Conservation (phyloP, 495 filamentous ascomycete genomes). For the Choiromyces venosus region DNA sequence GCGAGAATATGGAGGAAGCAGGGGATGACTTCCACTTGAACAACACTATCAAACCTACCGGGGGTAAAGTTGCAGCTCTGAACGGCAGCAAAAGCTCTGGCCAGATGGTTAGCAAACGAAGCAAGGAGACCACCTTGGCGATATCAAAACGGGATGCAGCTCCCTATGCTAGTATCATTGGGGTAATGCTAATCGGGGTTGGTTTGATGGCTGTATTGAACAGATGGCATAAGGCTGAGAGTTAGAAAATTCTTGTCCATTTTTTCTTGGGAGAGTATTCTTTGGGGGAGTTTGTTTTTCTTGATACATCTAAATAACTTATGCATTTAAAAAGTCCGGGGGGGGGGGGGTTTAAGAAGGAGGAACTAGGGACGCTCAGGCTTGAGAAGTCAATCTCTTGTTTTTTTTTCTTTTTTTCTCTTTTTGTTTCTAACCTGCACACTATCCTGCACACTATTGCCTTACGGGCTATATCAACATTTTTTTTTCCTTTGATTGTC, state of each 20-base stretch:
- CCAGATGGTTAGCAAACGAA: slow-evolving; percentile 12
- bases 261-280: slow-evolving; percentile 22
- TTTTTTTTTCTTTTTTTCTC: slow-evolving; percentile 36
- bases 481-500: slow-evolving; percentile 23
- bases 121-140: slow-evolving; percentile 23
- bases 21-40: slow-evolving; percentile 5
- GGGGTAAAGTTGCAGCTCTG: slow-evolving; percentile 11
- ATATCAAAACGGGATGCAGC: slow-evolving; percentile 51
- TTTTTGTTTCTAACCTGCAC: slow-evolving; percentile 22
- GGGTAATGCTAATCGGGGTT: slow-evolving; percentile 83
- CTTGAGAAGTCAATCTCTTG: slow-evolving; percentile 18
- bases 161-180: slow-evolving; percentile 81
- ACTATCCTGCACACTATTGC: slow-evolving; percentile 13
- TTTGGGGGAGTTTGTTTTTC: slow-evolving; percentile 28
- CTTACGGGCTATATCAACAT: slow-evolving; percentile 7
- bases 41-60: slow-evolving; percentile 27
- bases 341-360: slow-evolving; percentile 29
- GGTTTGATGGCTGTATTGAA: slow-evolving; percentile 94
- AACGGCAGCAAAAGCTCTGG: slow-evolving; percentile 19
- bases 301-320: slow-evolving; percentile 31
- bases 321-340: slow-evolving; percentile 37
- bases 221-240: slow-evolving; percentile 54
- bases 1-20: slow-evolving; percentile 13
- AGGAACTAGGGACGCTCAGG: slow-evolving; percentile 29
- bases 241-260: slow-evolving; percentile 28